phyloP scores from a whole-genome alignment of 768 basidiomycete species.

The Trametes meyenii region DNA sequence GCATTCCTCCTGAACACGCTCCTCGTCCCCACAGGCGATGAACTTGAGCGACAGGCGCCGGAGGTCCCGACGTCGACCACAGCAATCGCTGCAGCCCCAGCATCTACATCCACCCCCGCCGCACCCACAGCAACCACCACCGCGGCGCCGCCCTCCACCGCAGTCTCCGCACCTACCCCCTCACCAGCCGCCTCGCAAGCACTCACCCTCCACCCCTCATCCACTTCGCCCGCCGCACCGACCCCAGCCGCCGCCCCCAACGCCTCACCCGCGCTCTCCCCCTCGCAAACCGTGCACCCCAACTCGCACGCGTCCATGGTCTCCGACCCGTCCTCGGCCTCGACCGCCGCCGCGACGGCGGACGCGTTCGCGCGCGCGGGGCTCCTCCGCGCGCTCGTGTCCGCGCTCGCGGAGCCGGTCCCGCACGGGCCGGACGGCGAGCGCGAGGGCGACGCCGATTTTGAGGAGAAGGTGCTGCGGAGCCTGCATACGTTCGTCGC shows the following conservation, averaged over 20 bases:
- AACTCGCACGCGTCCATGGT: conserved; percentile 75
- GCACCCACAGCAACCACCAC: background rate
- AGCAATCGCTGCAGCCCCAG: background rate
- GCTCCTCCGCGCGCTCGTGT: conserved; percentile 54
- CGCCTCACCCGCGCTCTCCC: conserved; percentile 6
- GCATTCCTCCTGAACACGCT: conserved; percentile 77
- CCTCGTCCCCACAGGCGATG: conserved; percentile 49
- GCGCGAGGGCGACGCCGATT: conserved; percentile 58
- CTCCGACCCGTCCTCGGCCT: conserved; percentile 52
- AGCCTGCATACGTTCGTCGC: conserved; percentile 58
- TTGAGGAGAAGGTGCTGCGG: conserved; percentile 67
- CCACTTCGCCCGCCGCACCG: background rate
- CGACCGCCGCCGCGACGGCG: conserved; percentile 53
- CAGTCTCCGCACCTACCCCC: background rate
- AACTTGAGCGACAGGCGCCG: conserved; percentile 10
- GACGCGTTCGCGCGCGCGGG: conserved; percentile 50
- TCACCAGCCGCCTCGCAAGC: conserved; percentile 5
- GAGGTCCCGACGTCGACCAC: conserved; percentile 11
- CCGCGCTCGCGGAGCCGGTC: conserved; percentile 54
- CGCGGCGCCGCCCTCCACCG: background rate
- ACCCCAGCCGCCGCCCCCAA: conserved; percentile 6
- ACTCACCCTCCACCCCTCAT: conserved; percentile 11
- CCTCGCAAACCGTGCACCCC: conserved; percentile 50
- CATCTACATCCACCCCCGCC: background rate
- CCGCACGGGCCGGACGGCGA: conserved; percentile 74